phyloP scores from a whole-genome alignment of 1,139 yeast genomes.

The Blastobotrys ciferrii region DNA sequence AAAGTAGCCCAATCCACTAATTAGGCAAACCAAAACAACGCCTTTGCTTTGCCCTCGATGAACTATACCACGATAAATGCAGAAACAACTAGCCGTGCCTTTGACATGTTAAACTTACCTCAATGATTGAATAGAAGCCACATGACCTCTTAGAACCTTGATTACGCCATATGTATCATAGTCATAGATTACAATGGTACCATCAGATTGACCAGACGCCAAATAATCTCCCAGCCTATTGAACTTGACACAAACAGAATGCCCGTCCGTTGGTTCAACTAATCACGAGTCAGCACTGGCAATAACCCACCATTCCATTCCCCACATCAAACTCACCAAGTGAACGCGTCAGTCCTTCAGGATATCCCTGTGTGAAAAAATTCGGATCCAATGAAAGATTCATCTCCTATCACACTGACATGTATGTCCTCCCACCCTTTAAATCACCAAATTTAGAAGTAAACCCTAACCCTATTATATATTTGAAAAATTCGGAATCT shows the following conservation, averaged over 20 bases:
- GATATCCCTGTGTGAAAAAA: constrained; percentile 88
- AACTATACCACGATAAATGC: too few relatives aligned
- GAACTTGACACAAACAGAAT: constrained; percentile 71
- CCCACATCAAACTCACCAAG: constrained; percentile 3
- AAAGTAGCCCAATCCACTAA: too few relatives aligned
- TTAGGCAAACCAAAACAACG: too few relatives aligned
- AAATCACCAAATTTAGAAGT: too few relatives aligned
- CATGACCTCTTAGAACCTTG: constrained; percentile 58
- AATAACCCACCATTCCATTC: not conserved
- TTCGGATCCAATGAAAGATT: constrained; percentile 91
- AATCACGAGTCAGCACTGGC: not conserved
- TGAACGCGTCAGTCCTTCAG: constrained; percentile 63
- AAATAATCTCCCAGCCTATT: constrained; percentile 80
- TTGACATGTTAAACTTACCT: too few relatives aligned
- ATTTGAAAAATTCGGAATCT: too few relatives aligned
- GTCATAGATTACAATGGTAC: constrained; percentile 76
- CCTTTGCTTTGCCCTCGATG: too few relatives aligned
- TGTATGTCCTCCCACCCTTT: constrained; percentile 1
- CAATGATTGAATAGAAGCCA: constrained; percentile 70
- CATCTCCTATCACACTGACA: too few relatives aligned
- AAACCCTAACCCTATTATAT: not conserved
- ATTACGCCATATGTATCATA: constrained; percentile 63
- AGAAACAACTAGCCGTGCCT: too few relatives aligned
- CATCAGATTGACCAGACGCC: constrained; percentile 82
- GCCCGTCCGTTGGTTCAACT: constrained; percentile 44